These are phyloP conservation scores for Monilinia fructigena DNA, from an alignment of 2,329 filamentous ascomycete genomes.

Conservation along the genomic window DNA sequence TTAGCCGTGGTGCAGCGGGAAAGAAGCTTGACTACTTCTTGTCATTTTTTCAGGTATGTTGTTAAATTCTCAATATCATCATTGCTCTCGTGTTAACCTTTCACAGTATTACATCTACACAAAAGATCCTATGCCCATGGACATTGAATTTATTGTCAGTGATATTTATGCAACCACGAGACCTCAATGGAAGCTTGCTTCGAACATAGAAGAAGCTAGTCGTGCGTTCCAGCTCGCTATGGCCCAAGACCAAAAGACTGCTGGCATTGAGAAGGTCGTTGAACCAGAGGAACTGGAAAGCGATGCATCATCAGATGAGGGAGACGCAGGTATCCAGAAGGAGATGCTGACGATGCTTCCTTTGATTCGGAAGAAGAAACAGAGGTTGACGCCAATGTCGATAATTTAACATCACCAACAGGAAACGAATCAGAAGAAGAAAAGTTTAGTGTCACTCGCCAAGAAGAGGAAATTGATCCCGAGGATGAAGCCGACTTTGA, in stretches of 20 bases:
- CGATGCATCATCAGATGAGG: slow-evolving; percentile 68
- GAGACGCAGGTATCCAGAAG: slow-evolving; percentile 57
- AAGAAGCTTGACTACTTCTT: slow-evolving; percentile 99
- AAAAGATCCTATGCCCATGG: slow-evolving; percentile 89
- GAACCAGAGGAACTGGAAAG: slow-evolving; percentile 74
- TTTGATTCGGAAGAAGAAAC: slow-evolving; percentile 54
- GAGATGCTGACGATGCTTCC: slow-evolving; percentile 46
- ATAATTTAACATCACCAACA: slow-evolving; percentile 50
- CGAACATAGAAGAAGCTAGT: slow-evolving; percentile 77
- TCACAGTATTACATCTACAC: slow-evolving; percentile 84
- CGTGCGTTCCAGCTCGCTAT: slow-evolving; percentile 85
- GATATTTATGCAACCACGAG: slow-evolving; percentile 83
- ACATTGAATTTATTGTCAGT: slow-evolving; percentile 94
- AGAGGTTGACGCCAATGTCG: slow-evolving; percentile 51
- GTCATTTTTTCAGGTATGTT: slow-evolving; percentile 77
- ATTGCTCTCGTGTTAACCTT: slow-evolving; percentile 27
- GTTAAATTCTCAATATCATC: slow-evolving; percentile 21
- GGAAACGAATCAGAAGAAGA: slow-evolving; percentile 74
- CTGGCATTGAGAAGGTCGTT: slow-evolving; percentile 64
- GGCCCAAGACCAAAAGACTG: slow-evolving; percentile 81
- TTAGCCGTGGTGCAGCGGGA: slow-evolving; percentile 86
- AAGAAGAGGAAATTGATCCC: slow-evolving; percentile 86
- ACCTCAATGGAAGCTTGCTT: slow-evolving; percentile 88
- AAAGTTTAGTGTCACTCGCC: slow-evolving; percentile 84
- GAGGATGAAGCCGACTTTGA: slow-evolving; percentile 97